phyloP scores from a whole-genome alignment of 2,329 filamentous ascomycete genomes.

The Phaeosphaeriaceae sp. region DNA sequence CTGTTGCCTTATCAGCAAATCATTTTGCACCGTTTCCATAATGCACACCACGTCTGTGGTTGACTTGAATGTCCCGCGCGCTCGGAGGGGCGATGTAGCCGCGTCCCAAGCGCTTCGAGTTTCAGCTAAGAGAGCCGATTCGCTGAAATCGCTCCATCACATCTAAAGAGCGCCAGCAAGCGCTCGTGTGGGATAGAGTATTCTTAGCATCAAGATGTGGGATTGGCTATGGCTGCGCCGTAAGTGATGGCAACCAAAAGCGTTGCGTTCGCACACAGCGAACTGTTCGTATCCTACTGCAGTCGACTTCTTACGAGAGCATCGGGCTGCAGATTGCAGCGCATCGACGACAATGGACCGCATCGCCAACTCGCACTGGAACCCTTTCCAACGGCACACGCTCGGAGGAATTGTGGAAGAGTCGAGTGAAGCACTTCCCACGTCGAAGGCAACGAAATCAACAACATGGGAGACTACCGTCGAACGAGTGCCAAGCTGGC shows the following conservation, averaged over 20 bases:
- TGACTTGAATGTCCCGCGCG: background rate
- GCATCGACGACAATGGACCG: conserved; percentile 19
- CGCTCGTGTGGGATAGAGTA: conserved; percentile 23
- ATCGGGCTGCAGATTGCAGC: conserved; percentile 9
- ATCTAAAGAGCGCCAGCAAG: conserved; percentile 18
- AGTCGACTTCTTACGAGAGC: conserved; percentile 5
- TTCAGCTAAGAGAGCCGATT: conserved; percentile 32
- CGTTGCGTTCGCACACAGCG: conserved; percentile 29
- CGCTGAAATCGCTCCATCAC: conserved; percentile 16
- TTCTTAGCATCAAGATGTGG: conserved; percentile 15
- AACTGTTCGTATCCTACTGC: conserved; percentile 23
- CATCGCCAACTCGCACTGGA: conserved; percentile 17
- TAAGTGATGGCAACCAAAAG: conserved; percentile 30
- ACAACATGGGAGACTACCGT: conserved; percentile 34
- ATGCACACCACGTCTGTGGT: conserved; percentile 1
- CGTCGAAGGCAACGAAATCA: conserved; percentile 11
- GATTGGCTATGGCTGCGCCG: conserved; percentile 34
- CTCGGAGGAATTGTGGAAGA: conserved; percentile 9
- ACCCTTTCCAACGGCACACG: conserved; percentile 16
- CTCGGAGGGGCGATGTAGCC: conserved; percentile 8
- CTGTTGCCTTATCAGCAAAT: background rate
- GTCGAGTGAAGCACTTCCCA: background rate
- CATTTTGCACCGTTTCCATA: background rate
- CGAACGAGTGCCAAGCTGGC: conserved; percentile 36
- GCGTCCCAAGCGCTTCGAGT: conserved; percentile 29